phyloP scores from a whole-genome alignment of 768 basidiomycete species.

The Termitomyces sp. region DNA sequence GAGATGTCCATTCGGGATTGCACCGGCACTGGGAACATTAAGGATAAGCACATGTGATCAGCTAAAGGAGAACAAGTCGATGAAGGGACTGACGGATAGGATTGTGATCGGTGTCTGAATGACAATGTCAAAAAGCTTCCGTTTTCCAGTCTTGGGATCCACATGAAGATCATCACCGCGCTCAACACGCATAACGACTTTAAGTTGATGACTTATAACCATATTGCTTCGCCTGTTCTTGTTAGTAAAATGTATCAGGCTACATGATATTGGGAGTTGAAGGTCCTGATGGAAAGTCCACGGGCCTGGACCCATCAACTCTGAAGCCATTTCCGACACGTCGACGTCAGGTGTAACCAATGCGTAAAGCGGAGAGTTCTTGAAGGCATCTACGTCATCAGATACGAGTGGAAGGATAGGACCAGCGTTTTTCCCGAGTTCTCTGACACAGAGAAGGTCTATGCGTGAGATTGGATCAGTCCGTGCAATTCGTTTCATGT shows the following conservation, averaged over 20 bases:
- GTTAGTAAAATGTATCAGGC: slow-evolving; percentile 70
- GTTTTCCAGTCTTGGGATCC: slow-evolving; percentile 65
- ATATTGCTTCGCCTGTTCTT: slow-evolving; percentile 77
- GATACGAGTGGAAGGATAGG: slow-evolving; percentile 79
- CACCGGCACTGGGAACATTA: slow-evolving; percentile 63
- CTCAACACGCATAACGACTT: slow-evolving; percentile 80
- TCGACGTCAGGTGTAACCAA: slow-evolving; percentile 48
- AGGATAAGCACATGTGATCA: slow-evolving; percentile 1
- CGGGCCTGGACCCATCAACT: slow-evolving; percentile 76
- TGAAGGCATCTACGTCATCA: slow-evolving; percentile 60
- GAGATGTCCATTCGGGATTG: slow-evolving; percentile 72
- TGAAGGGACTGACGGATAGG: slow-evolving; percentile 62
- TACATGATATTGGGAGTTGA: slow-evolving; percentile 64
- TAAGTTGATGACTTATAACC: slow-evolving; percentile 70
- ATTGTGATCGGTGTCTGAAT: slow-evolving; percentile 85
- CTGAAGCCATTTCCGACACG: slow-evolving; percentile 54
- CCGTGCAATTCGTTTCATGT: slow-evolving; percentile 63
- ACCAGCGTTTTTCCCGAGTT: slow-evolving; percentile 46
- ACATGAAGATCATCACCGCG: slow-evolving; percentile 66
- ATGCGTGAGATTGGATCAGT: slow-evolving; percentile 63
- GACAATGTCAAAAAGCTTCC: slow-evolving; percentile 84
- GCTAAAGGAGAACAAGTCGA: not conserved
- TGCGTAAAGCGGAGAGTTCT: slow-evolving; percentile 61
- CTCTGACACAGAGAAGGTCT: slow-evolving; percentile 60
- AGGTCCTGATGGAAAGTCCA: slow-evolving; percentile 78